Base-by-base conservation (phyloP, 2,329 filamentous ascomycete genomes). In the Colletotrichum melonis region DNA sequence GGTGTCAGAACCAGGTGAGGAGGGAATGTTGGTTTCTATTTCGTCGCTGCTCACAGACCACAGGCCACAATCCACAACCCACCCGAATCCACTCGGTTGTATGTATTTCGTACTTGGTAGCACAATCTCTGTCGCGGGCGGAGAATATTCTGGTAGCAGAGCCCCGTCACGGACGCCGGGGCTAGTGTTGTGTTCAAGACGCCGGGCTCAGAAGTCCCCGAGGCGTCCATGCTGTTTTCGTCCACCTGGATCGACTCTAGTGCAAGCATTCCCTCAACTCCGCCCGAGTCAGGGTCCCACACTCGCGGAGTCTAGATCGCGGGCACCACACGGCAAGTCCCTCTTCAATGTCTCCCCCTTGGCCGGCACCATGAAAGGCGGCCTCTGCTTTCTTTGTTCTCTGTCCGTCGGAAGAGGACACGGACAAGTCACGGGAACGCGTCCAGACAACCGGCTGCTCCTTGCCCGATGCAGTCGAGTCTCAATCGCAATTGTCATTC, bases 141-240 rank as follows among this genome's bases (percentile, higher is more conserved):
- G 71, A 73, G 71, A 73, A 73, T 73, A 73, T 73, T 71, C 60
- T 66, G 71, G 70, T 65, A 65, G 70, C 67, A 70, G 56, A 73
- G 71, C 71, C 67, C 70, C 71, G 56, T 70, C 70, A 62, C 67
- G 56, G 42, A 22, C 46, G 54, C 60, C 56, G 66, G 69, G 60
- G 67, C 56, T 73, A 73, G 67, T 70, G 55, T 62, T 65, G 67
- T 65, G 70, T 56, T 73, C 67, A 62, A 73, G 60, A 55, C 70
- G 60, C 49, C 70, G 60, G 66, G 66, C 32, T 73, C 42, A 73
- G 71, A 73, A 73, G 60, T 73, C 67, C 67, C 71, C 71, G 71
- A 71, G 60, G 46, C 65, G 60, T 52, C 71, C 70, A 73, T 73
- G 71, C 71, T 73, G 46, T 56, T 73, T 73, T 73, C 46, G 67